phyloP scores from a whole-genome alignment of 495 filamentous ascomycete genomes.

The Paragyromitra xinjiangensis region DNA sequence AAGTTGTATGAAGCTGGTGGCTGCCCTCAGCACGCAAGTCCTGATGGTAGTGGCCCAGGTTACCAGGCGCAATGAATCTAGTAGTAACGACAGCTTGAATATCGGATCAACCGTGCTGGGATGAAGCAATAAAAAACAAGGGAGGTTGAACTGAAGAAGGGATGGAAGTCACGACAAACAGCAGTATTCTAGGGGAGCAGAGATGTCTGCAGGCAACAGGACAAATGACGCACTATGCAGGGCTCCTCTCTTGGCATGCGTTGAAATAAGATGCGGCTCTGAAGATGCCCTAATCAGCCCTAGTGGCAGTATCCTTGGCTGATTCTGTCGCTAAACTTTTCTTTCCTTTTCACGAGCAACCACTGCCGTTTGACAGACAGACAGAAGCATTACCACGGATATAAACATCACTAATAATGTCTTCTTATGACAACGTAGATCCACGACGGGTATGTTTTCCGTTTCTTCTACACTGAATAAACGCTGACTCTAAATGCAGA shows the following conservation, averaged over 20 bases:
- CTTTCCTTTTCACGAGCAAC: slow-evolving; percentile 1
- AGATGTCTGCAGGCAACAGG: neutral
- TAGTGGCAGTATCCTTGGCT: slow-evolving; percentile 4
- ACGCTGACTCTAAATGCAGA: slow-evolving; percentile 63
- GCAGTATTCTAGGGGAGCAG: neutral
- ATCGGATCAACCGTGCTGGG: no score
- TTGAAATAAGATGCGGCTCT: slow-evolving; percentile 45
- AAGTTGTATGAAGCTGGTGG: no score
- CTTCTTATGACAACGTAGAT: slow-evolving; percentile 30
- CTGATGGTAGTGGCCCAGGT: no score
- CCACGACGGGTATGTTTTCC: slow-evolving; percentile 29
- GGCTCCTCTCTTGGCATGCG: neutral
- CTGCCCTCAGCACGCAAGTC: no score
- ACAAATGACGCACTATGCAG: neutral
- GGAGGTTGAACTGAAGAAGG: no score
- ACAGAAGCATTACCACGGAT: neutral
- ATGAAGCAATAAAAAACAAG: no score
- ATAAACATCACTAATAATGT: slow-evolving; percentile 13
- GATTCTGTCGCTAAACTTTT: slow-evolving; percentile 7
- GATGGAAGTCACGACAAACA: neutral
- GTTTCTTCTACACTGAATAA: no score
- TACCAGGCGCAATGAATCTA: no score
- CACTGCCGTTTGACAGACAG: neutral
- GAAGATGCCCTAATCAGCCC: neutral
- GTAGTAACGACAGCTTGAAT: no score